Evolutionary conservation across 1,284 basidiomycete genomes (phyloP).

Genomic region (Calocybe gambosa): DNA sequence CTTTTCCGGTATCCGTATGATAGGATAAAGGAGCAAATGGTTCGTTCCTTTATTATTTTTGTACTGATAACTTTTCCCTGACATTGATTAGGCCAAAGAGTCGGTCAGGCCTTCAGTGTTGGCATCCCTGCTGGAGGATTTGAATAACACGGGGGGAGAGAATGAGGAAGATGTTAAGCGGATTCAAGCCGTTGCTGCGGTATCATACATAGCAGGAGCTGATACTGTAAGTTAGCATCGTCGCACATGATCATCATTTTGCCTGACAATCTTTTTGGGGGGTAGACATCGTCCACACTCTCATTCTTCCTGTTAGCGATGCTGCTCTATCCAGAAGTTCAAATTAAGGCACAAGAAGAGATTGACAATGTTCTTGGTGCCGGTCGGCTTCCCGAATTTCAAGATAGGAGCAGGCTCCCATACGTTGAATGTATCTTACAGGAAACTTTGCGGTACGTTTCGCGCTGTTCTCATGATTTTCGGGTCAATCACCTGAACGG

Average conservation of each 20-base stretch:
- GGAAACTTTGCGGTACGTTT: constrained; percentile 1
- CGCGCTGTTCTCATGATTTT: not conserved
- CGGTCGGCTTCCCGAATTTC: constrained; percentile 27
- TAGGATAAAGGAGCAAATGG: constrained; percentile 14
- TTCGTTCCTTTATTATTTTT: not conserved
- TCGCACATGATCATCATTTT: constrained; percentile 10
- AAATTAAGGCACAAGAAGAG: constrained; percentile 28
- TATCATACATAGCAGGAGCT: constrained; percentile 19
- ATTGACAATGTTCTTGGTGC: constrained; percentile 29
- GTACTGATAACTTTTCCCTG: not conserved
- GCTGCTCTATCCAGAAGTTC: constrained; percentile 28
- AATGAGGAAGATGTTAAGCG: constrained; percentile 14
- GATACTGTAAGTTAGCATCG: constrained; percentile 17
- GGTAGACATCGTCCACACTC: constrained; percentile 11
- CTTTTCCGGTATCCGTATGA: constrained; percentile 15
- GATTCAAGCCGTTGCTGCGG: constrained; percentile 17
- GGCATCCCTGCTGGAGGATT: constrained; percentile 14
- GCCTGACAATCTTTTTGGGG: constrained; percentile 1
- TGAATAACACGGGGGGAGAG: constrained; percentile 1
- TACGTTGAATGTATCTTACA: constrained; percentile 29
- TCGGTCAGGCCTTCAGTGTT: constrained; percentile 18
- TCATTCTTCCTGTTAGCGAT: constrained; percentile 33
- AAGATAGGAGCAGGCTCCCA: constrained; percentile 26
- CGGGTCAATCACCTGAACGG: not conserved
- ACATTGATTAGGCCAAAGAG: constrained; percentile 13